These are phyloP conservation scores for Truncatella angustata DNA, from an alignment of 2,329 filamentous ascomycete species.

Conservation along the genomic window DNA sequence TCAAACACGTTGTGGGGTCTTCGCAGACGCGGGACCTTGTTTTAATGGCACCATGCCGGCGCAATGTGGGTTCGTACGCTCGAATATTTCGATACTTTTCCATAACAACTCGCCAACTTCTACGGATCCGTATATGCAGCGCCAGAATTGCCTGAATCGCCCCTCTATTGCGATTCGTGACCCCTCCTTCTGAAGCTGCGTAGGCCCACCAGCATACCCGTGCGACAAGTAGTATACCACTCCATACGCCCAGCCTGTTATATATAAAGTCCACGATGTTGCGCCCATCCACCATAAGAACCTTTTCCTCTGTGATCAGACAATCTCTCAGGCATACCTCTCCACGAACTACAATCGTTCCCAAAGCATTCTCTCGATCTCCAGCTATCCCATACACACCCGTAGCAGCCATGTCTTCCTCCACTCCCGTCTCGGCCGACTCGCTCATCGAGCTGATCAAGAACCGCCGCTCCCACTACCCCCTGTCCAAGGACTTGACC, in stretches of 20 bases:
- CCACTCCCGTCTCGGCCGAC: slow-evolving; percentile 39
- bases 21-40: neutral
- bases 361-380: neutral
- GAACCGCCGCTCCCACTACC: slow-evolving; percentile 68
- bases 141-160: too few relatives aligned
- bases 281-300: neutral
- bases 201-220: too few relatives aligned
- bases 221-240: neutral
- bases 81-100: neutral
- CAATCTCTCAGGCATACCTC: slow-evolving; percentile 1
- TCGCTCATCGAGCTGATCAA: slow-evolving; percentile 63
- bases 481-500: slow-evolving; percentile 62
- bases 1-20: neutral
- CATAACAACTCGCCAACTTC: too few relatives aligned
- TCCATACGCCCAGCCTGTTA: neutral
- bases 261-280: slow-evolving; percentile 7
- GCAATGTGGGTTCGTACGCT: too few relatives aligned
- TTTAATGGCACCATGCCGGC: too few relatives aligned
- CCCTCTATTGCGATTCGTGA: too few relatives aligned
- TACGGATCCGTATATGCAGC: too few relatives aligned
- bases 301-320: neutral
- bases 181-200: too few relatives aligned
- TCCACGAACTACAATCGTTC: neutral
- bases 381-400: slow-evolving; percentile 14
- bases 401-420: slow-evolving; percentile 22